Conservation (phyloP, 257 asterid genomes). For the Gentiana macrophylla region DNA sequence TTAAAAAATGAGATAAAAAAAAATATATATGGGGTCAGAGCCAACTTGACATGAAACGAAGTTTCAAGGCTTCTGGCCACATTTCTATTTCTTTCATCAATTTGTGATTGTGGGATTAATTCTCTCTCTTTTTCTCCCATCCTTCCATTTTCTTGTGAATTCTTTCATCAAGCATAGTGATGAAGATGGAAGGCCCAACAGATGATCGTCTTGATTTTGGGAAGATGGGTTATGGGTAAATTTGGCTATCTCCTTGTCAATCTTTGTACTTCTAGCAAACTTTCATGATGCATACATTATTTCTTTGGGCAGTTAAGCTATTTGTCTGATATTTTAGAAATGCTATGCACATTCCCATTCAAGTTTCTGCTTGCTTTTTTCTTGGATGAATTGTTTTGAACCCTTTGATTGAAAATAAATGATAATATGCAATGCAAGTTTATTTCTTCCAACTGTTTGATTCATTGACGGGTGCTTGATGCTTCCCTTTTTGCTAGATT, state of each 20-base stretch:
- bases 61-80: constrained; percentile 20
- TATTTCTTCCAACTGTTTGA: too few relatives aligned
- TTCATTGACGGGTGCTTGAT: too few relatives aligned
- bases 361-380: too few relatives aligned
- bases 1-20: background rate
- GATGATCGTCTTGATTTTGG: constrained; percentile 87
- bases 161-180: constrained; percentile 8
- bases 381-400: too few relatives aligned
- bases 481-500: too few relatives aligned
- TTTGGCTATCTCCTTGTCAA: background rate
- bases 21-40: constrained; percentile 9
- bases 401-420: too few relatives aligned
- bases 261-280: constrained; percentile 2
- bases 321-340: background rate
- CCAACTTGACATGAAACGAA: constrained; percentile 29
- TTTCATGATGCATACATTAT: background rate
- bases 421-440: too few relatives aligned
- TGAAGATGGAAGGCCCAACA: constrained; percentile 59
- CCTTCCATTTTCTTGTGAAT: constrained; percentile 13
- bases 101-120: too few relatives aligned
- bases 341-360: too few relatives aligned
- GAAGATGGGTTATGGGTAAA: constrained; percentile 96
- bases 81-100: constrained; percentile 14
- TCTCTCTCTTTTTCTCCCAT: constrained; percentile 10
- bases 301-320: background rate